Evolutionary conservation across 768 basidiomycete genomes (phyloP).

Genomic region (Leccinum disarticulatum): DNA sequence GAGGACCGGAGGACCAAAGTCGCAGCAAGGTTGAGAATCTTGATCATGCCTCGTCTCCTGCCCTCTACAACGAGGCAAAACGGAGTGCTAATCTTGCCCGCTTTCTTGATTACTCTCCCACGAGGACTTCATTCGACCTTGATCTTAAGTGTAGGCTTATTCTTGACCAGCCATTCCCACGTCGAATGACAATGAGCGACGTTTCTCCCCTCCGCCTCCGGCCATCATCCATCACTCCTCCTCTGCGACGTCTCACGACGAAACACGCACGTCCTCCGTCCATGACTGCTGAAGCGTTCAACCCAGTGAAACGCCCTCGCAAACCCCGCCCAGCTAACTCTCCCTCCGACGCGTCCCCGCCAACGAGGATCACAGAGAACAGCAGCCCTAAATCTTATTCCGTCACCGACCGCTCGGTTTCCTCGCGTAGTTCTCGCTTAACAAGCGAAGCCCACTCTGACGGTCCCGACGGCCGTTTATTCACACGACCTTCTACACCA

Average conservation of each 20-base stretch:
- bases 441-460: slow-evolving; percentile 17
- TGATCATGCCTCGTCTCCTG: slow-evolving; percentile 7
- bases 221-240: slow-evolving; percentile 29
- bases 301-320: slow-evolving; percentile 30
- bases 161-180: slow-evolving; percentile 31
- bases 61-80: slow-evolving; percentile 27
- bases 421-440: slow-evolving; percentile 25
- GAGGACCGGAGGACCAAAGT: slow-evolving; percentile 11
- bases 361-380: slow-evolving; percentile 21
- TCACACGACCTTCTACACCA: slow-evolving; percentile 31
- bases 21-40: slow-evolving; percentile 15
- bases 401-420: slow-evolving; percentile 20
- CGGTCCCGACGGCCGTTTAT: slow-evolving; percentile 24
- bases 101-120: slow-evolving; percentile 39
- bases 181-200: slow-evolving; percentile 37
- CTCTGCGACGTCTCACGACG: slow-evolving; percentile 25
- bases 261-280: slow-evolving; percentile 29
- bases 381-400: slow-evolving; percentile 11
- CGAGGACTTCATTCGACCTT: slow-evolving; percentile 33
- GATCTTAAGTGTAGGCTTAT: slow-evolving; percentile 31
- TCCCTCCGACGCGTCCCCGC: slow-evolving; percentile 14
- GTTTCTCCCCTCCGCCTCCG: slow-evolving; percentile 36
- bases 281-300: slow-evolving; percentile 27
- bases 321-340: slow-evolving; percentile 22
- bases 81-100: slow-evolving; percentile 38